Conservation (phyloP, 176 grass and related monocot genomes). For the Aechmea fasciata region DNA sequence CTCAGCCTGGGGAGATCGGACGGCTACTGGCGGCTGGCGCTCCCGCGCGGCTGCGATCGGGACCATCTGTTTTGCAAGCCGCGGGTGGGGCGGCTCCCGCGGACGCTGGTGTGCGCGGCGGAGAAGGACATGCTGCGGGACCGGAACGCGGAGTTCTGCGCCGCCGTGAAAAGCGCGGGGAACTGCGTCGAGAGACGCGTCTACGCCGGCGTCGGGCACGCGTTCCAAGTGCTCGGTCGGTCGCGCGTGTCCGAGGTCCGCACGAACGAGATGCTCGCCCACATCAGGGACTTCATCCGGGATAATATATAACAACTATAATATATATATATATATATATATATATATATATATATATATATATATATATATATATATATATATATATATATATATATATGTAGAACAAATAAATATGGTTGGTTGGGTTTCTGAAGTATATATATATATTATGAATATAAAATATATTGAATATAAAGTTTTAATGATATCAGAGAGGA, state of each 20-base stretch:
- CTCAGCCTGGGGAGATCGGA: conserved; percentile 57
- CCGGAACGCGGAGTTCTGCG: conserved; percentile 78
- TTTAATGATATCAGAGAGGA: too few relatives aligned
- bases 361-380: too few relatives aligned
- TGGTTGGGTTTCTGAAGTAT: too few relatives aligned
- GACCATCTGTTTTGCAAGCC: conserved; percentile 92
- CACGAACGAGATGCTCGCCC: conserved; percentile 65
- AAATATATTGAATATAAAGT: too few relatives aligned
- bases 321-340: too few relatives aligned
- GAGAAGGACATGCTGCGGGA: conserved; percentile 66
- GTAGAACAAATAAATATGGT: too few relatives aligned
- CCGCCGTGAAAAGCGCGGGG: conserved; percentile 39
- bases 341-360: too few relatives aligned
- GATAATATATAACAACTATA: too few relatives aligned
- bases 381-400: too few relatives aligned
- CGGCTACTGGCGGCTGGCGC: conserved; percentile 72
- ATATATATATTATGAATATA: too few relatives aligned
- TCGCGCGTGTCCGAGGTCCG: conserved; percentile 54
- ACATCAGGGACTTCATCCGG: conserved; percentile 59
- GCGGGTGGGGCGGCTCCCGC: conserved; percentile 23
- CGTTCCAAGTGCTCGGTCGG: conserved; percentile 87
- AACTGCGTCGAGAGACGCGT: conserved; percentile 48
- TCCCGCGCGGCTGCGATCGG: conserved; percentile 34
- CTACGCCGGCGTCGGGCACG: conserved; percentile 76
- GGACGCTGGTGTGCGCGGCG: conserved; percentile 60